Conservation (phyloP, 352 stramenopile genomes). For the Phytopythium helicoides region DNA sequence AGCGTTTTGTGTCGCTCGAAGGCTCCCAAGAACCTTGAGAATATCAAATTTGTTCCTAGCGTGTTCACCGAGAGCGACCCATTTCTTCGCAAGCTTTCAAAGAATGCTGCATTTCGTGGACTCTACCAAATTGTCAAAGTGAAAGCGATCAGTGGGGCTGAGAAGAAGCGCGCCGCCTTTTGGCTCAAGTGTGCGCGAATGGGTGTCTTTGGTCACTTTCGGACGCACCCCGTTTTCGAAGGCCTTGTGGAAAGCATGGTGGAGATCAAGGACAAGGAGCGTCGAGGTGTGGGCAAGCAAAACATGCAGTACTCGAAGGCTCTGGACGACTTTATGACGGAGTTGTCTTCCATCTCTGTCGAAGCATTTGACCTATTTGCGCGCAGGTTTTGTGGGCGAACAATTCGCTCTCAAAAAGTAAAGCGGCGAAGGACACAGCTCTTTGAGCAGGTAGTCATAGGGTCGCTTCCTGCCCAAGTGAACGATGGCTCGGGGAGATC, state of each 20-base stretch:
- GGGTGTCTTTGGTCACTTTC: constrained; percentile 71
- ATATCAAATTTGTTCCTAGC: constrained; percentile 77
- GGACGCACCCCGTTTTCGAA: constrained; percentile 74
- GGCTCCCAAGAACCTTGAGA: constrained; percentile 65
- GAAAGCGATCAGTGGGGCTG: constrained; percentile 10
- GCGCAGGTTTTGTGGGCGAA: constrained; percentile 68
- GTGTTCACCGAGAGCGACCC: constrained; percentile 77
- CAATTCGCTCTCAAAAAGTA: constrained; percentile 69
- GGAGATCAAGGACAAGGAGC: constrained; percentile 80
- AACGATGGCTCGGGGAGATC: background rate
- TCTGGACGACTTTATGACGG: constrained; percentile 74
- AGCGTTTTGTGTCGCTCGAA: constrained; percentile 75
- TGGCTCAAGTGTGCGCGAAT: constrained; percentile 75
- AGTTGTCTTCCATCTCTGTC: constrained; percentile 55
- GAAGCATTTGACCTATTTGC: constrained; percentile 81
- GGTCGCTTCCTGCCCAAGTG: background rate
- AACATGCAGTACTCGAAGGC: constrained; percentile 81
- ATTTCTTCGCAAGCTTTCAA: constrained; percentile 74
- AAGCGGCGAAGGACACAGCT: constrained; percentile 41
- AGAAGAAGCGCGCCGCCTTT: constrained; percentile 48
- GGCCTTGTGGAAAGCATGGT: constrained; percentile 78
- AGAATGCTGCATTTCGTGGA: constrained; percentile 67
- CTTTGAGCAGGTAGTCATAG: background rate
- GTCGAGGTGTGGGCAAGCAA: constrained; percentile 76
- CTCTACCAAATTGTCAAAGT: constrained; percentile 65